Evolutionary conservation across 2,329 filamentous ascomycete genomes (phyloP), one percentile per base, ranked within the genome.

Genomic region (Aspergillus sp.): DNA sequence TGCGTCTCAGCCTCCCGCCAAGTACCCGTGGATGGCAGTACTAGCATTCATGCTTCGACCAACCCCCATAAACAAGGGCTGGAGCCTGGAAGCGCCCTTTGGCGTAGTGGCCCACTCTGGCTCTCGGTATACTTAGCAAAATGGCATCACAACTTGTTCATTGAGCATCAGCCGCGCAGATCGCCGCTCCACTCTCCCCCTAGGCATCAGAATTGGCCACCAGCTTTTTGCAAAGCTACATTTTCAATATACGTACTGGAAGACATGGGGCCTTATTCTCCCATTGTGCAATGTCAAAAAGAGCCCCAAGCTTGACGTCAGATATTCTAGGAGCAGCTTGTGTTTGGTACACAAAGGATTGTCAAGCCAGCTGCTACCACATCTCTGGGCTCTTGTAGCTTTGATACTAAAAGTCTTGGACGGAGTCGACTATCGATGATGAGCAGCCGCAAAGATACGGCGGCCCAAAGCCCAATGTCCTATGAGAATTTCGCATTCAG

Each of bases 161-260:
- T 39, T 19, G 37, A 37, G 46, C 21, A 50, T 46, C 33, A 31
- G 23, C n/a, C 11, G 41, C 19, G 54, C 48, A 52, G 54, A 56
- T 56, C 54, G 35, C 12, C 8, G 41, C 33, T 52, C 54, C 48
- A 56, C 54, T 46, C 41, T 21, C n/a, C 23, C 23, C n/a, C 21
- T 49, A 56, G 54, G 54, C 54, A 56, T 56, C 48, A 56, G 31
- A 27, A 56, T 56, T 52, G 37, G 47, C 54, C 52, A 41, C 44
- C 15, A 14, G 21, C 23, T 19, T 33, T 39, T 39, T 39, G 27
- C 40, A 43, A 44, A 35, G 39, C 25, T 23, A 19, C 6, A 33
- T n/a, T n/a, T n/a, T n/a, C n/a, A n/a, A n/a, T n/a, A n/a, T n/a
- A n/a, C n/a, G n/a, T n/a, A n/a, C 19, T 15, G 19, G 15, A 25